Evolutionary conservation across 2,329 filamentous ascomycete species (phyloP).

Genomic region (Cadophora sp.): DNA sequence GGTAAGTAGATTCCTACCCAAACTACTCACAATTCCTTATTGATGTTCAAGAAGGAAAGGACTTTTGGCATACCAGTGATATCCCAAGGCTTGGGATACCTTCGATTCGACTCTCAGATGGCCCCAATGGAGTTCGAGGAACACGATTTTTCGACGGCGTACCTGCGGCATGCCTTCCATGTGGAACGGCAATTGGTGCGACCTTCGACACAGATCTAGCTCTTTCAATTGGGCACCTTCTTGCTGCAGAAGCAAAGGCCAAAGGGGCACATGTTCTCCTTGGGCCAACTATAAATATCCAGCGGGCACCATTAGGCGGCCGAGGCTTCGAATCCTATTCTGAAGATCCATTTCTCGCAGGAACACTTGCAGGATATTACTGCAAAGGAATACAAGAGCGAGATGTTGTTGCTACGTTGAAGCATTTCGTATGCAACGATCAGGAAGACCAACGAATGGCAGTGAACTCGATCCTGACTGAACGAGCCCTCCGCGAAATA

Average conservation of each 20-base stretch:
- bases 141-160: slow-evolving; percentile 47
- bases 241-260: slow-evolving; percentile 69
- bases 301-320: slow-evolving; percentile 55
- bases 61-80: slow-evolving; percentile 46
- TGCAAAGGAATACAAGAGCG: slow-evolving; percentile 53
- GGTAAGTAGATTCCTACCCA: slow-evolving; percentile 43
- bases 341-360: slow-evolving; percentile 55
- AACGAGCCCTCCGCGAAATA: slow-evolving; percentile 51
- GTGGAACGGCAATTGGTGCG: slow-evolving; percentile 58
- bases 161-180: slow-evolving; percentile 54
- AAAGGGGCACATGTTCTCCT: slow-evolving; percentile 77
- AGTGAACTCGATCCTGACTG: slow-evolving; percentile 47
- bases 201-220: slow-evolving; percentile 71
- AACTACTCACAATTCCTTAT: neutral
- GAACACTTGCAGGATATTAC: slow-evolving; percentile 51
- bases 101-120: slow-evolving; percentile 45
- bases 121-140: slow-evolving; percentile 47
- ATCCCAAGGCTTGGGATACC: slow-evolving; percentile 43
- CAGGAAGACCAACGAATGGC: slow-evolving; percentile 48
- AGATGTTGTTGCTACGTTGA: slow-evolving; percentile 53
- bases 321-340: slow-evolving; percentile 56
- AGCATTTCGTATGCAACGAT: slow-evolving; percentile 56
- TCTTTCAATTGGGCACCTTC: slow-evolving; percentile 66
- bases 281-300: slow-evolving; percentile 65
- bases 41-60: slow-evolving; percentile 34